Base-by-base conservation (phyloP, 169 alveolate genomes). In the Hepatocystis sp. region DNA sequence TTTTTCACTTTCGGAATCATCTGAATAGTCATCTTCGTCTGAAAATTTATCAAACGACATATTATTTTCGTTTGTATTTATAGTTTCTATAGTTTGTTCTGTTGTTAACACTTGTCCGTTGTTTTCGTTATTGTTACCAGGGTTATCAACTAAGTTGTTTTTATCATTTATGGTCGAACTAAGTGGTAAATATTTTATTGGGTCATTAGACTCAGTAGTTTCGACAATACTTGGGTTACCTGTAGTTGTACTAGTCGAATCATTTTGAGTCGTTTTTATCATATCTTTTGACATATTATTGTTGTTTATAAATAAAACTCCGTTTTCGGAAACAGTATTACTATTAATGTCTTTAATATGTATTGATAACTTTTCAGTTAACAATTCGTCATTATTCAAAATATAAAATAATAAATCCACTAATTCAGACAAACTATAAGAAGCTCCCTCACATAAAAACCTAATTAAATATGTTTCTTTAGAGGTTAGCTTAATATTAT, bases 361-460 rank as follows among this genome's bases (percentile, higher is more conserved):
- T 23, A 55, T 15, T 2, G 86, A 71, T n/a, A 68, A 58, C 1
- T 25, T 52, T 5, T 68, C 86, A 68, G 17, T 25, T 39, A 30
- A 46, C 42, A 68, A 68, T 55, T 68, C 71, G 4, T 68, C 61
- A 30, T 68, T 68, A 61, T 68, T 68, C 42, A 68, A 49, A 60
- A 68, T 64, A 60, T 68, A 68, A 68, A 7, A 68, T 42, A 68
- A 13, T 13, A 68, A 25, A 4, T 68, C 68, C 0, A 68, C 86
- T 19, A 68, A 40, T 30, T 68, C 64, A 13, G 71, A 39, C 56
- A 68, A 40, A 46, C 46, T 68, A 47, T 34, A 30, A 0, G 49
- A 55, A 25, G 86, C 53, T 7, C 86, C 86, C 19, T 68, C 86
- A 44, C 86, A 68, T 47, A 68, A 32, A 46, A 68, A 68, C 32